Conservation (phyloP, 768 basidiomycete species). For the Podaxis carcinomalis region DNA sequence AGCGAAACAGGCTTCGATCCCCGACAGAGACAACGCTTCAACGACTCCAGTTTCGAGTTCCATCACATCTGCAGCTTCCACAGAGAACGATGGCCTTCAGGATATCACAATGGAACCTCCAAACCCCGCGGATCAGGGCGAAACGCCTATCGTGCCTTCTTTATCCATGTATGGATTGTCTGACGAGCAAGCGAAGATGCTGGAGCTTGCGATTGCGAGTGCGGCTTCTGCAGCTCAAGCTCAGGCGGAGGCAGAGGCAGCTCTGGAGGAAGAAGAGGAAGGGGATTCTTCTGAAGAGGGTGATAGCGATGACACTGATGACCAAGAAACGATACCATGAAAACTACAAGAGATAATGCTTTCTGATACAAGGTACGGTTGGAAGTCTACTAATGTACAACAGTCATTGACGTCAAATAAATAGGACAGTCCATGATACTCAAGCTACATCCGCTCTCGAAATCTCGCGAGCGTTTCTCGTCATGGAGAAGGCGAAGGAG, state of each 20-base stretch:
- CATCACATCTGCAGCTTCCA: constrained; percentile 13
- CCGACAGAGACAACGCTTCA: constrained; percentile 11
- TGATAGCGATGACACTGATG: constrained; percentile 41
- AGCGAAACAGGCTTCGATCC: constrained; percentile 13
- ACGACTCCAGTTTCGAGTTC: constrained; percentile 11
- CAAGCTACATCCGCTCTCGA: not conserved
- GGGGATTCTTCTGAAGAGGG: constrained; percentile 39
- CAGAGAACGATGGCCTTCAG: constrained; percentile 16
- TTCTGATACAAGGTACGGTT: constrained; percentile 10
- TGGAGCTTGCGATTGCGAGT: constrained; percentile 71
- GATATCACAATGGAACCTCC: constrained; percentile 7
- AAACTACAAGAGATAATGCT: constrained; percentile 2
- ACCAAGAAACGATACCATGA: constrained; percentile 17
- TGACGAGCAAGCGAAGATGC: constrained; percentile 62
- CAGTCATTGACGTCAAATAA: constrained; percentile 5
- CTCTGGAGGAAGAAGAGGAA: constrained; percentile 67
- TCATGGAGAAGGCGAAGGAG: not conserved
- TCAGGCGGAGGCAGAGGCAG: constrained; percentile 76
- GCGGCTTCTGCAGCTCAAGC: constrained; percentile 74
- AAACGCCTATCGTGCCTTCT: constrained; percentile 26
- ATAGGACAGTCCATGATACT: not conserved
- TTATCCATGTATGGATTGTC: constrained; percentile 69
- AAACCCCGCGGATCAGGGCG: constrained; percentile 12
- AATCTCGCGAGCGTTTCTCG: not conserved
- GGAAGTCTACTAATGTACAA: constrained; percentile 9